These are phyloP conservation scores for Silene latifolia DNA, from an alignment of 148 eudicot genomes.

Conservation along the genomic window DNA sequence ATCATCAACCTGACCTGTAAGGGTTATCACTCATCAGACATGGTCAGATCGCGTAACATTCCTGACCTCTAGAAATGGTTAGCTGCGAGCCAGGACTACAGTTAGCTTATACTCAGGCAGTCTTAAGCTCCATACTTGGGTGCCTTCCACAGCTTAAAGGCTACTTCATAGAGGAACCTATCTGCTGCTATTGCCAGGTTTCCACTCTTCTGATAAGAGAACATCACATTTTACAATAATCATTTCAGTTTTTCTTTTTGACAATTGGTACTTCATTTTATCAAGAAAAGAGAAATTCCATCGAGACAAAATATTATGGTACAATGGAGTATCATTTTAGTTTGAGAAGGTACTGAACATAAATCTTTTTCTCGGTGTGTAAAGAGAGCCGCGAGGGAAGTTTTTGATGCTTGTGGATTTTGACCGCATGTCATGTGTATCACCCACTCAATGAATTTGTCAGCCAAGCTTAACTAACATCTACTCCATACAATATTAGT, in stretches of 20 bases:
- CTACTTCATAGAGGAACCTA: conserved; percentile 79
- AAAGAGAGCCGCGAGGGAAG: neutral
- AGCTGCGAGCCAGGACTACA: neutral
- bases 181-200: conserved; percentile 90
- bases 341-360: neutral
- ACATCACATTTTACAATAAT: neutral
- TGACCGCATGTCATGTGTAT: neutral
- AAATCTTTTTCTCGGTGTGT: neutral
- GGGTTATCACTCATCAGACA: neutral
- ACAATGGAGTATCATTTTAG: too few relatives aligned
- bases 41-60: neutral
- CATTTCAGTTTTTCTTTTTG: too few relatives aligned
- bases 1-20: neutral
- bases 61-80: neutral
- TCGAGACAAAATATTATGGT: too few relatives aligned
- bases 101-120: neutral
- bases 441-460: too few relatives aligned
- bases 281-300: too few relatives aligned
- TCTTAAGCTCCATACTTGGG: conserved; percentile 94
- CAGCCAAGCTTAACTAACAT: neutral
- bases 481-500: neutral
- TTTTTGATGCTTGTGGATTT: neutral
- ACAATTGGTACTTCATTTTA: neutral
- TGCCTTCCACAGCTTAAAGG: conserved; percentile 98
- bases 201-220: conserved; percentile 56